Percentiles rank a stretch among this genome's conserved stretches.
Evolutionary conservation across 2,329 filamentous ascomycete genomes (phyloP).

Genomic region (Colletotrichum sp.): DNA sequence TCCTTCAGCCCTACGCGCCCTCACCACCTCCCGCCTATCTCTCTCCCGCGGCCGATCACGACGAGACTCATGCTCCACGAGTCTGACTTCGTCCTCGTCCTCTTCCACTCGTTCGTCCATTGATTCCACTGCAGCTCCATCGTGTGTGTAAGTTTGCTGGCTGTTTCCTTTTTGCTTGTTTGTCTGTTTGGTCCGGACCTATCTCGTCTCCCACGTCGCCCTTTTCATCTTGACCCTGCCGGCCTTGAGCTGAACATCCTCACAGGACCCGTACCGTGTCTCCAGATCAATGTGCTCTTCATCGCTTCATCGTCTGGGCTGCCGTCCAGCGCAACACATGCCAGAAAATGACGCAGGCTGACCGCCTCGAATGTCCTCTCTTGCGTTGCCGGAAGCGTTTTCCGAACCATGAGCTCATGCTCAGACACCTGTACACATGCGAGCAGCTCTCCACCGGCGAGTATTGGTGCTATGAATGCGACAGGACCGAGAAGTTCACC

Average conservation of each 20-base stretch:
- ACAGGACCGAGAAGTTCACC: conserved; percentile 56
- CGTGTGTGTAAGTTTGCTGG: conserved; percentile 38
- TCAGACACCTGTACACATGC: conserved; percentile 56
- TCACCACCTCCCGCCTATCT: conserved; percentile 35
- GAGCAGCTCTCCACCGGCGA: conserved; percentile 53
- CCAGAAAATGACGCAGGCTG: conserved; percentile 48
- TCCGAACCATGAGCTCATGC: conserved; percentile 57
- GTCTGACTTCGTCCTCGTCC: conserved; percentile 27
- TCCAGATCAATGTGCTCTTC: conserved; percentile 55
- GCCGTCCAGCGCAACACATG: conserved; percentile 60
- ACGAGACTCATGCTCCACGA: conserved; percentile 32
- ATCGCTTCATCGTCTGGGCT: conserved; percentile 62
- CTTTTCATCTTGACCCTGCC: conserved; percentile 3
- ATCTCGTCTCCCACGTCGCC: neutral
- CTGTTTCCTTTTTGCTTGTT: neutral
- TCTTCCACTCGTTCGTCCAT: conserved; percentile 27
- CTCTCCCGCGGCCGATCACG: conserved; percentile 35
- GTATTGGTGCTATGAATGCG: conserved; percentile 63
- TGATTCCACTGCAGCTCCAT: conserved; percentile 26
- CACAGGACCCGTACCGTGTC: conserved; percentile 49
- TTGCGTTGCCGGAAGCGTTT: conserved; percentile 56
- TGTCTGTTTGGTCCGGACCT: neutral
- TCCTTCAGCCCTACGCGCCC: conserved; percentile 35
- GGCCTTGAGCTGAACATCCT: conserved; percentile 12
- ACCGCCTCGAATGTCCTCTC: conserved; percentile 57